Percentiles rank a stretch among this genome's conserved stretches.
Conservation (phyloP, 495 filamentous ascomycete genomes). For the Glutinoglossum americanum region DNA sequence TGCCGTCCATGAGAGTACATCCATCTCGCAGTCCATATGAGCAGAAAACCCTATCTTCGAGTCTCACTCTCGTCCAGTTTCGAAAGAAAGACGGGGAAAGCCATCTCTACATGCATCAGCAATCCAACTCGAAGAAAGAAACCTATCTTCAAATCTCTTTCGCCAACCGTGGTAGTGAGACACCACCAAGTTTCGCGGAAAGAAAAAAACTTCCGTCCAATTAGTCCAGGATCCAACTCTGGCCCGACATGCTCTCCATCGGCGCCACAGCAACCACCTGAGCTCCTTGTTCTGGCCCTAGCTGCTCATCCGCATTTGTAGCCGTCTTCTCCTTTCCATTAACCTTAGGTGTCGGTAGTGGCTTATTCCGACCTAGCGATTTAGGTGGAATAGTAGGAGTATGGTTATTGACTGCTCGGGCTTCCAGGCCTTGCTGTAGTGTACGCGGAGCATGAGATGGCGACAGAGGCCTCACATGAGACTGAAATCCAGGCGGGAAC, state of each 20-base stretch:
- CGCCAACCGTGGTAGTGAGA: too few species aligned
- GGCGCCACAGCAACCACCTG: neutral
- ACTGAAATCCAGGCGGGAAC: neutral
- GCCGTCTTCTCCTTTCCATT: neutral
- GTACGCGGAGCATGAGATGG: neutral
- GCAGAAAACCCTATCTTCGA: too few species aligned
- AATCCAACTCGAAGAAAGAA: too few species aligned
- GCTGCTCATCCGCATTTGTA: neutral
- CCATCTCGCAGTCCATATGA: too few species aligned
- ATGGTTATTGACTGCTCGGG: neutral
- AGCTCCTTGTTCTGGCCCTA: neutral
- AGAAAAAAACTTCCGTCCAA: neutral
- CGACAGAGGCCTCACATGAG: neutral
- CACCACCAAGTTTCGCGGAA: too few species aligned
- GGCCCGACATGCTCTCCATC: neutral
- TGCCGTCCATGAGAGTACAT: neutral
- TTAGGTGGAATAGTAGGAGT: neutral
- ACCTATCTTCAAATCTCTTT: too few species aligned
- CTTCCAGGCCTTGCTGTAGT: neutral
- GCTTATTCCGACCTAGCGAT: neutral
- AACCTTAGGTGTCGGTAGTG: neutral
- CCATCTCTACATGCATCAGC: too few species aligned
- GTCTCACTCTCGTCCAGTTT: too few species aligned
- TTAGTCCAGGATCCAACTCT: neutral
- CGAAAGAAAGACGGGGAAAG: too few species aligned